These are phyloP conservation scores for Halophytophthora polymorphica DNA, from an alignment of 352 stramenopile genomes.

Conservation along the genomic window DNA sequence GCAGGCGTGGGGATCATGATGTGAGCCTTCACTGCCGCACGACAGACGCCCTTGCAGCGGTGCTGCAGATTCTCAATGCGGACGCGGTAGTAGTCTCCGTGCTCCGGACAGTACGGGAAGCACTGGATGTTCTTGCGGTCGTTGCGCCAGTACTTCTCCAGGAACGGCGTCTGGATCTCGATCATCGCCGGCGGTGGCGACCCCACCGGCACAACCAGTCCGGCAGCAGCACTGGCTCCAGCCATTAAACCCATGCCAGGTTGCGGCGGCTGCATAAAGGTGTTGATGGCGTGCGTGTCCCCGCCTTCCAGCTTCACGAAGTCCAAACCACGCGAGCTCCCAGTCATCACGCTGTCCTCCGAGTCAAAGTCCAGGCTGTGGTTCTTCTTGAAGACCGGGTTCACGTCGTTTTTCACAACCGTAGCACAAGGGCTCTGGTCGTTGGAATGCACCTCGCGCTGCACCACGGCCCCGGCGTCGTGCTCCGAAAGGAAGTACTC, in stretches of 20 bases:
- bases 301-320: constrained; percentile 28
- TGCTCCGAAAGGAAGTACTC: constrained; percentile 70
- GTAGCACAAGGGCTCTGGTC: constrained; percentile 11
- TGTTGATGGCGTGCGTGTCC: constrained; percentile 48
- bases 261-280: constrained; percentile 36
- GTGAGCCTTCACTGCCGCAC: constrained; percentile 69
- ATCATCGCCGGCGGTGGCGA: constrained; percentile 44
- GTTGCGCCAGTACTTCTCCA: constrained; percentile 91
- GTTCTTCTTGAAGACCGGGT: constrained; percentile 54
- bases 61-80: constrained; percentile 85
- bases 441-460: constrained; percentile 25
- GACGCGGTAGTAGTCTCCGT: constrained; percentile 88
- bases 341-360: constrained; percentile 29
- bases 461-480: constrained; percentile 28
- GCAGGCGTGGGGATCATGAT: constrained; percentile 48
- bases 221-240: constrained; percentile 3
- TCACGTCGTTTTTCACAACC: constrained; percentile 2
- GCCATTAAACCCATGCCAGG: constrained; percentile 14
- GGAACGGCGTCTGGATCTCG: constrained; percentile 77
- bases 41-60: constrained; percentile 80
- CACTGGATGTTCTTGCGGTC: constrained; percentile 92
- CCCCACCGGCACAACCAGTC: constrained; percentile 13
- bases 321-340: constrained; percentile 21
- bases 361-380: constrained; percentile 77
- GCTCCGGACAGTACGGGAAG: constrained; percentile 87